A percentile compares a stretch with the other conserved stretches of the same genome.
Conservation (phyloP, 345 rosid species). For the Sisymbrium irio region DNA sequence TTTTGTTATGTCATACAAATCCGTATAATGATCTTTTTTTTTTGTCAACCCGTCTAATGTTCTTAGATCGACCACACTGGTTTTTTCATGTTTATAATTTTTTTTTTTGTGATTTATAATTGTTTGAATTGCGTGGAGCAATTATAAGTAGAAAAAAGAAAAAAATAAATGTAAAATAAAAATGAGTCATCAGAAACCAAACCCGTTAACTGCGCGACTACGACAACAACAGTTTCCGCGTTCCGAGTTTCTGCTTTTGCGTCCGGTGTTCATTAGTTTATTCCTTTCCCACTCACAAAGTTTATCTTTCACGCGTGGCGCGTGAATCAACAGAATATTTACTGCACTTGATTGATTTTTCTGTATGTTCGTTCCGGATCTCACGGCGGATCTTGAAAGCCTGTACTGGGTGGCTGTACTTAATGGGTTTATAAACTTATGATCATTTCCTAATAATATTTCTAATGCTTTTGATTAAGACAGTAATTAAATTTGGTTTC, state of each 20-base stretch:
- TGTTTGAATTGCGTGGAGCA: not conserved
- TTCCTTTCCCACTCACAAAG: slow-evolving; percentile 15
- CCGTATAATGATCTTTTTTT: too few relatives aligned
- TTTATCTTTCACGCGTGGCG: not conserved
- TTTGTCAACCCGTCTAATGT: too few relatives aligned
- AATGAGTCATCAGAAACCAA: not conserved
- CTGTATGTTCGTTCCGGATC: too few relatives aligned
- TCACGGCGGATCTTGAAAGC: not conserved
- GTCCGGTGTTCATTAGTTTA: slow-evolving; percentile 2
- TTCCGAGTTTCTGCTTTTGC: slow-evolving; percentile 17
- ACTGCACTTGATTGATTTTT: too few relatives aligned
- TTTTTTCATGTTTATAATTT: not conserved
- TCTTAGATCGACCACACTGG: slow-evolving; percentile 1
- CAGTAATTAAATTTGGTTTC: too few relatives aligned
- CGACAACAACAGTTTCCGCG: slow-evolving; percentile 26
- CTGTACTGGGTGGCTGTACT: too few relatives aligned
- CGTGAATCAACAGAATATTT: not conserved
- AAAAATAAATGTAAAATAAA: not conserved
- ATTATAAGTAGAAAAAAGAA: not conserved
- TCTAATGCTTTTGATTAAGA: too few relatives aligned
- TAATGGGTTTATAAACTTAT: too few relatives aligned
- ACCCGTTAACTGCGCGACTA: slow-evolving; percentile 28
- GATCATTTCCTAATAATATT: too few relatives aligned
- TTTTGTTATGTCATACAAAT: not conserved
- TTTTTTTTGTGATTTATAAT: not conserved